Evolutionary conservation across 1,139 yeast genomes (phyloP), one percentile per base, ranked within the genome.

Genomic region (Suhomyces choctaworum): DNA sequence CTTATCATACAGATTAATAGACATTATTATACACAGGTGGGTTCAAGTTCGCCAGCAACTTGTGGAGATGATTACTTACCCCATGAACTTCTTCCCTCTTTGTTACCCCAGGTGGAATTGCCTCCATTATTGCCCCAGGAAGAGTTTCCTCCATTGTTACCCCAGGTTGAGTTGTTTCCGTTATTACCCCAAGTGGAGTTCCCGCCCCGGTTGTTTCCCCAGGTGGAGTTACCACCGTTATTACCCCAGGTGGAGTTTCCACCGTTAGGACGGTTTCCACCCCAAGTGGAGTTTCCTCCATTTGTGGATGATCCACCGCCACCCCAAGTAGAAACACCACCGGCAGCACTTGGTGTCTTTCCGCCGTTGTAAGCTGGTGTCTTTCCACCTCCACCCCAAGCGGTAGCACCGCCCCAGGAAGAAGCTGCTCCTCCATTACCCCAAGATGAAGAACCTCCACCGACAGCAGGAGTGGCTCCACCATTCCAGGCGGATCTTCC

Each of bases 381-480:
- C 39, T 56, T 58, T 10, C 63, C 62, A 9, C 63, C 62, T 15
- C 54, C 55, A 7, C 78, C 80, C 66, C 78, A 75, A 2, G 78
- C 61, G 8, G 78, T 70, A 5, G 72, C 69, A 31, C 58, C 57
- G 29, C 76, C 74, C 75, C 77, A 72, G 3, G 77, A 58, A 1
- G 78, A 69, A 13, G 70, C 59, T 16, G 62, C 60, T 12, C 73
- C 70, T 20, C 66, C 59, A 19, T 54, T 56, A 9, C 36, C 32
- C 63, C 64, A 58, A n/a, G 62, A 37, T 1, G 64, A 50, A 33
- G 51, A 48, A 7, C 52, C 51, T n/a, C 58, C 58, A 21, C 58
- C 57, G 27, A 48, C 52, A 6, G 63, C 73, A 2, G 83, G 81
- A 2, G 78, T 73, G 40, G 68, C 69, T 22, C 80, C 79, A 37